Conservation (phyloP, 2,329 filamentous ascomycete genomes). For the Aureobasidium namibiae region DNA sequence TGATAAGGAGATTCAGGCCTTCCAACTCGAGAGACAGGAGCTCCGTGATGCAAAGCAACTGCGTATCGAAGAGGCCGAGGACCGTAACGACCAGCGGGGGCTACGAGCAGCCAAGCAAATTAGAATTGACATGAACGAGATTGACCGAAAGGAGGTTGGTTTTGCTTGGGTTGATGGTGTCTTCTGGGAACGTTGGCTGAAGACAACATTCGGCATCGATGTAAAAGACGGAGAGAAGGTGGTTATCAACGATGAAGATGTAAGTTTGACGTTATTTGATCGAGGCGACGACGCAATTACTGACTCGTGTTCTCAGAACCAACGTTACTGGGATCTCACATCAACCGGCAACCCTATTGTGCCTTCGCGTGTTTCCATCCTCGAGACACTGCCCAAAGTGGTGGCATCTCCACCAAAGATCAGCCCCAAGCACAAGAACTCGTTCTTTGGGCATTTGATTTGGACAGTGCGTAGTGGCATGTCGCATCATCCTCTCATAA, state of each 20-base stretch:
- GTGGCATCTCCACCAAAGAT: constrained; percentile 62
- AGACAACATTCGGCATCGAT: constrained; percentile 89
- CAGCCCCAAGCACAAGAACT: constrained; percentile 68
- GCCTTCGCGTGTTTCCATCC: constrained; percentile 79
- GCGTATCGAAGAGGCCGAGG: constrained; percentile 91
- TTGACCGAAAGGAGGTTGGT: constrained; percentile 77
- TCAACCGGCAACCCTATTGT: constrained; percentile 84
- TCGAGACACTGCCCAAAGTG: constrained; percentile 73
- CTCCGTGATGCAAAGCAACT: constrained; percentile 90
- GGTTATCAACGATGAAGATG: constrained; percentile 94
- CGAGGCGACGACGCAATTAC: constrained; percentile 19
- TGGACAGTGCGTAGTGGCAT: constrained; percentile 34
- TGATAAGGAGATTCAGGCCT: constrained; percentile 86
- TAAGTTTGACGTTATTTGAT: constrained; percentile 44
- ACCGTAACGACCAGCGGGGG: constrained; percentile 82
- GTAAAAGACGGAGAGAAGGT: constrained; percentile 80
- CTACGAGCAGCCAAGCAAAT: constrained; percentile 82
- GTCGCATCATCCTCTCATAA: constrained; percentile 37
- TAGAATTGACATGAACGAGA: constrained; percentile 80
- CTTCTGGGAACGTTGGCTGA: constrained; percentile 96
- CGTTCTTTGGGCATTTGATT: constrained; percentile 62
- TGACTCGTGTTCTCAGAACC: constrained; percentile 51
- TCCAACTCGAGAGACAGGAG: constrained; percentile 88
- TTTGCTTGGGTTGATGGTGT: constrained; percentile 97
- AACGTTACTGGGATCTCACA: constrained; percentile 89